Percentiles rank a stretch among this genome's conserved stretches.
Conservation (phyloP, 2,329 filamentous ascomycete species). For the Colletotrichum navitas region DNA sequence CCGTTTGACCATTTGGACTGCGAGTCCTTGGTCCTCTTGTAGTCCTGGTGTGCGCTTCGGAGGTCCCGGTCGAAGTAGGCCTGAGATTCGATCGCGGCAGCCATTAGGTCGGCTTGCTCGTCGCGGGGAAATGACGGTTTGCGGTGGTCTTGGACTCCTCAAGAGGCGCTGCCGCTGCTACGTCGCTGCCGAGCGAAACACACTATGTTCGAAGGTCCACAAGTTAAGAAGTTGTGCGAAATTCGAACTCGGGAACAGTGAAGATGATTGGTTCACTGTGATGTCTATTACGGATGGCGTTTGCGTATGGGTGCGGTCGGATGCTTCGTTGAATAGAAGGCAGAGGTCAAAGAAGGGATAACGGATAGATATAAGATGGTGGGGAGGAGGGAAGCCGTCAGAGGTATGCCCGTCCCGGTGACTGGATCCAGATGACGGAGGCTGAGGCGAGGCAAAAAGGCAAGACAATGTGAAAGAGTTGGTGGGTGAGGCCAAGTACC, state of each 20-base stretch:
- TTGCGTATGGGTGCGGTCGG: not conserved
- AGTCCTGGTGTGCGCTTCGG: conserved; percentile 57
- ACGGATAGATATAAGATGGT: conserved; percentile 4
- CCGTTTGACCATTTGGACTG: conserved; percentile 58
- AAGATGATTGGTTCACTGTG: not conserved
- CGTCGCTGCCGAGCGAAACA: not conserved
- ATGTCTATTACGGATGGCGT: not conserved
- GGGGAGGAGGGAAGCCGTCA: not conserved
- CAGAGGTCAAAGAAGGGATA: not conserved
- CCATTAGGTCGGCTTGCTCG: conserved; percentile 42
- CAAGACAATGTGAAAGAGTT: not conserved
- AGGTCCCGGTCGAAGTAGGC: conserved; percentile 54
- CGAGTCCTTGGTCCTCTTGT: conserved; percentile 59
- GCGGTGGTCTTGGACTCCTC: not conserved
- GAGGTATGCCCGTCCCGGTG: conserved; percentile 31
- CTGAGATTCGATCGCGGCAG: conserved; percentile 44
- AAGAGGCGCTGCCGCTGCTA: not conserved
- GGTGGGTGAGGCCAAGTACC: conserved; percentile 6
- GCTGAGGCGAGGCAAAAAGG: conserved; percentile 1
- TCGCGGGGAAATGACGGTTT: not conserved
- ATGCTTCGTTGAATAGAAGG: not conserved
- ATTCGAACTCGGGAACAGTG: not conserved
- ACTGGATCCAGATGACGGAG: not conserved
- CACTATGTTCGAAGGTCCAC: not conserved
- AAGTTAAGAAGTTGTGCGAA: not conserved